Conservation (phyloP, 2,329 filamentous ascomycete genomes). For the Colletotrichum falcatum region DNA sequence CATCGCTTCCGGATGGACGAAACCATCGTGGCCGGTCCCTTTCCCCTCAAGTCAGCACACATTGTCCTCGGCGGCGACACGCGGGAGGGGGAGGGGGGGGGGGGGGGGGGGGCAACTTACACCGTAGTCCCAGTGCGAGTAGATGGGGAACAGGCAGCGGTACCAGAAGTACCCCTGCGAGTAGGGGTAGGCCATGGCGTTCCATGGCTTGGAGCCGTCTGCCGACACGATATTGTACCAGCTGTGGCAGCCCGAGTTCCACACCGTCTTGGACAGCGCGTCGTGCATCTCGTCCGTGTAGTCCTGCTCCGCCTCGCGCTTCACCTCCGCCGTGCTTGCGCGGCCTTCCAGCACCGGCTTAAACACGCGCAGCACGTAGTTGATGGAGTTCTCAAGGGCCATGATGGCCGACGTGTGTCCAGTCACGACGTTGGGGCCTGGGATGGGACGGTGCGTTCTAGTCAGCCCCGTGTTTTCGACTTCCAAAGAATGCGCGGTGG, state of each 20-base stretch:
- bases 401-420: slow-evolving; percentile 72
- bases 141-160: slow-evolving; percentile 50
- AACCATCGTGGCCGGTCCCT: slow-evolving; percentile 1
- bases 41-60: background rate
- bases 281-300: slow-evolving; percentile 51
- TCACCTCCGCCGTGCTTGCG: slow-evolving; percentile 48
- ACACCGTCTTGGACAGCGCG: slow-evolving; percentile 49
- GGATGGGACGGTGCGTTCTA: background rate
- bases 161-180: slow-evolving; percentile 52
- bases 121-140: slow-evolving; percentile 49
- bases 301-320: slow-evolving; percentile 49
- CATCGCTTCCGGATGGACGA: background rate
- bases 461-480: background rate
- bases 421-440: slow-evolving; percentile 68
- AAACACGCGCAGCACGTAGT: slow-evolving; percentile 70
- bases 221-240: slow-evolving; percentile 51
- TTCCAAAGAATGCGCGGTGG: no score
- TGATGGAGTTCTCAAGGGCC: slow-evolving; percentile 70
- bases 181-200: slow-evolving; percentile 52
- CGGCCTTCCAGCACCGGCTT: slow-evolving; percentile 56
- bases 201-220: slow-evolving; percentile 46
- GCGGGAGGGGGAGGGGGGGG: no score
- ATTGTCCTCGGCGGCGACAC: background rate
- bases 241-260: slow-evolving; percentile 47
- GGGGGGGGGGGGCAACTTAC: slow-evolving; percentile 44